Conservation (phyloP, 129 eudicot species). For the Flaveria bidentis region DNA sequence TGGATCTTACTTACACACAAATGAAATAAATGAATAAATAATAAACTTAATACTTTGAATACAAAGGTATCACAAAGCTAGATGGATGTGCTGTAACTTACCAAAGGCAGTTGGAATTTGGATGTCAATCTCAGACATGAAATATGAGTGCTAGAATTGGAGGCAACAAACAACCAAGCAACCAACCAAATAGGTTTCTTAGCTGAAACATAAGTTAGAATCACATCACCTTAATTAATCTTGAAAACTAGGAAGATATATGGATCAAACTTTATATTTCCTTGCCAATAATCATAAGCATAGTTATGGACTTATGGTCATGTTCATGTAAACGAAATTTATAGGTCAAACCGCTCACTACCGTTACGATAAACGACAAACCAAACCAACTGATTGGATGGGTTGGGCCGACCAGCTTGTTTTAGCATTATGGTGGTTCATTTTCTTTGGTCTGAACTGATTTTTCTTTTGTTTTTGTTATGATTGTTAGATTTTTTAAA, state of each 20-base stretch:
- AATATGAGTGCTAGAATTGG: conserved; percentile 47
- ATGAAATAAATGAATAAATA: background rate
- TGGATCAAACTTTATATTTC: background rate
- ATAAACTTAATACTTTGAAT: background rate
- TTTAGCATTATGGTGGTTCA: background rate
- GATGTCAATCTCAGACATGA: conserved; percentile 64
- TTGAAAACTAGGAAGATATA: background rate
- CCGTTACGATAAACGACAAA: background rate
- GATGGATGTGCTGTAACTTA: conserved; percentile 12
- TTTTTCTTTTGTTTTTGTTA: too few species aligned
- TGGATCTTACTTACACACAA: conserved; percentile 53
- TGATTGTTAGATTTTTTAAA: too few species aligned
- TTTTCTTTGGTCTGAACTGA: background rate
- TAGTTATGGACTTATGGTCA: background rate
- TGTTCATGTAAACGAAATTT: background rate
- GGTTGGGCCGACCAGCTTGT: background rate
- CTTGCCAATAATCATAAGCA: background rate
- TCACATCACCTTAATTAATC: background rate
- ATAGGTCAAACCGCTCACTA: background rate
- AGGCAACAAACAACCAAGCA: conserved; percentile 28
- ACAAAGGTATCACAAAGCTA: background rate
- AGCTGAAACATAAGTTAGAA: conserved; percentile 32
- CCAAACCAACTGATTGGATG: too few species aligned
- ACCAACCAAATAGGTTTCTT: conserved; percentile 16
- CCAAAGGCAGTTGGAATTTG: conserved; percentile 63